Percentiles rank a stretch among this genome's conserved stretches.
These are phyloP conservation scores for Neurospora sp. DNA, from an alignment of 495 filamentous ascomycete species.

Conservation along the genomic window DNA sequence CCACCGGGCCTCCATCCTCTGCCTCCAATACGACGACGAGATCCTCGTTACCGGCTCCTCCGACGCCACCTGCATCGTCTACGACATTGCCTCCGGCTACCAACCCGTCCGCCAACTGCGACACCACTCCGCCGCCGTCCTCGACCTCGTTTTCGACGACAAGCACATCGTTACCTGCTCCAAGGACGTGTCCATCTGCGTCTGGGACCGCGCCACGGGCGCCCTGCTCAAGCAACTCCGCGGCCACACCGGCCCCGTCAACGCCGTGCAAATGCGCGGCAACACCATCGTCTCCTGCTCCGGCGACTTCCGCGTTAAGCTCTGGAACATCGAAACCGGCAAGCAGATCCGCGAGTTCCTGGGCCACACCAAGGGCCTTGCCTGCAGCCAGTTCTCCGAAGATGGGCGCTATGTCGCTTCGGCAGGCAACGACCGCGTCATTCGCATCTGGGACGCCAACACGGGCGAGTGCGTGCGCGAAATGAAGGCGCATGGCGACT, in stretches of 20 bases:
- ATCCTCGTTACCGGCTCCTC: conserved; percentile 94
- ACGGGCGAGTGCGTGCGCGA: conserved; percentile 74
- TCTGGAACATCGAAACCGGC: conserved; percentile 87
- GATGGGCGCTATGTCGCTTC: conserved; percentile 82
- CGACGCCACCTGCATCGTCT: conserved; percentile 84
- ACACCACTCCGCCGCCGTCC: conserved; percentile 74
- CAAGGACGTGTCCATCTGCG: conserved; percentile 83
- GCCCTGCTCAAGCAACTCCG: conserved; percentile 60
- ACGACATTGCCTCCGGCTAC: conserved; percentile 69
- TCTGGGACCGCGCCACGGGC: conserved; percentile 82
- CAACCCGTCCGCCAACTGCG: conserved; percentile 64
- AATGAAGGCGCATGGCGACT: conserved; percentile 64
- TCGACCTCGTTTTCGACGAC: conserved; percentile 87
- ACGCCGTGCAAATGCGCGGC: conserved; percentile 87
- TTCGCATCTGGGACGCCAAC: conserved; percentile 88
- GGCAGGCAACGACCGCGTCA: conserved; percentile 86
- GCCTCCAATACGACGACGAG: conserved; percentile 83
- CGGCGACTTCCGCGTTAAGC: conserved; percentile 82
- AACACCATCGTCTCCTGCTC: conserved; percentile 86
- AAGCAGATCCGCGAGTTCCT: conserved; percentile 78
- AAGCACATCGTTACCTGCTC: conserved; percentile 91
- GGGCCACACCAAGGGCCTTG: conserved; percentile 80
- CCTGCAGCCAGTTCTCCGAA: conserved; percentile 90
- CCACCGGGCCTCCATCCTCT: conserved; percentile 86
- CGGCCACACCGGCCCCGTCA: conserved; percentile 85